Conservation (phyloP, 345 rosid genomes). For the Excoecaria cochinchinensis region DNA sequence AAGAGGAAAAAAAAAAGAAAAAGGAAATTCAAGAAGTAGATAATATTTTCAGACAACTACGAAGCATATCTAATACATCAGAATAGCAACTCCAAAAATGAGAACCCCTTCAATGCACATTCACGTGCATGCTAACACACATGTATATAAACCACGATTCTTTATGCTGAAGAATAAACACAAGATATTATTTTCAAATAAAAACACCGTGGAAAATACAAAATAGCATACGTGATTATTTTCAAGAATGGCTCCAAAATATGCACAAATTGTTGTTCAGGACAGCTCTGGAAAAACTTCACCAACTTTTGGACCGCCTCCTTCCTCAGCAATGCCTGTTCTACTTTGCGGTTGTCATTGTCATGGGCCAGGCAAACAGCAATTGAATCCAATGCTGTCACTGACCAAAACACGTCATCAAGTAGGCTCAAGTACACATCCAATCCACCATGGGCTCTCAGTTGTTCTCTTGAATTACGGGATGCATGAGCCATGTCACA, state of each 20-base stretch:
- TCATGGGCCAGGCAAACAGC: constrained; percentile 98
- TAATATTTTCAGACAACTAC: background rate
- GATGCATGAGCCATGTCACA: constrained; percentile 99
- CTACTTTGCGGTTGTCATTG: constrained; percentile 93
- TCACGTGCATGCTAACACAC: background rate
- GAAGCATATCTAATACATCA: background rate
- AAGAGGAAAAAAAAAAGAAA: background rate
- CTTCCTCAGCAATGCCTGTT: constrained; percentile 84
- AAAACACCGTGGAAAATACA: background rate
- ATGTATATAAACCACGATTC: background rate
- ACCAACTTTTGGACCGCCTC: constrained; percentile 89
- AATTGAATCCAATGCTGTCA: constrained; percentile 88
- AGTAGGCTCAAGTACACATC: constrained; percentile 92
- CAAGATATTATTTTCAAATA: background rate
- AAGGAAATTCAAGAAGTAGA: background rate
- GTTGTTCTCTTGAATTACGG: constrained; percentile 92
- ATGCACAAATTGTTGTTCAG: constrained; percentile 92
- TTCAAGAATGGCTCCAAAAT: constrained; percentile 98
- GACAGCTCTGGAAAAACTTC: constrained; percentile 89
- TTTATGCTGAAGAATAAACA: background rate
- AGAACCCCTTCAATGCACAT: background rate
- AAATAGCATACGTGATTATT: constrained; percentile 74
- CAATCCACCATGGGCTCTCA: constrained; percentile 94
- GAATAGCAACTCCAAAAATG: background rate
- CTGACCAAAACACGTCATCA: constrained; percentile 85